phyloP scores from a whole-genome alignment of 2,329 filamentous ascomycete species.

The Pseudogymnoascus sp. region DNA sequence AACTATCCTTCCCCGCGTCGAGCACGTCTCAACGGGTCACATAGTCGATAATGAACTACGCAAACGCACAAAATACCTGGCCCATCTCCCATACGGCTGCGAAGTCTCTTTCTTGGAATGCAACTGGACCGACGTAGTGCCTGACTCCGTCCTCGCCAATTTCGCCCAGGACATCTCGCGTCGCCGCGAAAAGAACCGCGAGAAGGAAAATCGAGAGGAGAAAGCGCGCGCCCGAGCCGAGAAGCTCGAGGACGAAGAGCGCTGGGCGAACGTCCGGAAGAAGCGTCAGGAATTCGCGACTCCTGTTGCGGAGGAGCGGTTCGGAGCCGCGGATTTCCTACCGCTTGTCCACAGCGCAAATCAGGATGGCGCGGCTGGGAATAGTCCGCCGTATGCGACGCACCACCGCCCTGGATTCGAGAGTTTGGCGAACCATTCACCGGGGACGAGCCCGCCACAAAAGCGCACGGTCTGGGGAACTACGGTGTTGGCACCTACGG shows the following conservation, averaged over 20 bases:
- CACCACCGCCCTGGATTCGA: constrained; percentile 54
- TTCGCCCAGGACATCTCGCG: constrained; percentile 57
- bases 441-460: constrained; percentile 72
- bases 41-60: constrained; percentile 63
- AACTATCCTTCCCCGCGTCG: constrained; percentile 61
- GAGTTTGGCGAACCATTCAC: constrained; percentile 52
- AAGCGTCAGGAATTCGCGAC: constrained; percentile 39
- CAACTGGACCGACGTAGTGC: constrained; percentile 65
- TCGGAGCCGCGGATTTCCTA: constrained; percentile 54
- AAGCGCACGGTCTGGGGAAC: constrained; percentile 92
- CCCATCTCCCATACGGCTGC: constrained; percentile 62
- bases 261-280: constrained; percentile 50
- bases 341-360: constrained; percentile 43
- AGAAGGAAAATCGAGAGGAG: constrained; percentile 62
- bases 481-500: constrained; percentile 49
- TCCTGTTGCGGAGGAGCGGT: constrained; percentile 29
- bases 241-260: constrained; percentile 57
- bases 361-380: constrained; percentile 36
- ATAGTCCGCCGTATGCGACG: constrained; percentile 44
- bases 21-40: constrained; percentile 63
- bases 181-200: constrained; percentile 53
- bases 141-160: constrained; percentile 48
- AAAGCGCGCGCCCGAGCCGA: constrained; percentile 61
- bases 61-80: constrained; percentile 61
- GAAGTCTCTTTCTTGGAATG: constrained; percentile 67